Percentiles rank a stretch among this genome's conserved stretches.
phyloP scores from a whole-genome alignment of 495 filamentous ascomycete genomes.

The Cairneyella variabilis region DNA sequence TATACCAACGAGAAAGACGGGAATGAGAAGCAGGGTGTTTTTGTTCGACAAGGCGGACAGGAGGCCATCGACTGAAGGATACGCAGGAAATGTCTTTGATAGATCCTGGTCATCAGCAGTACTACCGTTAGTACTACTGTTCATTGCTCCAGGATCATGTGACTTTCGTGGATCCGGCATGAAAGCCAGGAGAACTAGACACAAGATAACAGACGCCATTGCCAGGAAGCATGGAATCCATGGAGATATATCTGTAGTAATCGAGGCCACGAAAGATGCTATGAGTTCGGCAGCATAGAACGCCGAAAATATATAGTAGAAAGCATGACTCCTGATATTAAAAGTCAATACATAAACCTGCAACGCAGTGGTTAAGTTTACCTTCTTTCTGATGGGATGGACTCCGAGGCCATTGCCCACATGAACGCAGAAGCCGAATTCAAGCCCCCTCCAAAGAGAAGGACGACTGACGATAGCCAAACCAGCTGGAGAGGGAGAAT shows the following conservation, averaged over 20 bases:
- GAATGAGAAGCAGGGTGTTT: slow-evolving; percentile 16
- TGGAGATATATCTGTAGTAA: slow-evolving; percentile 24
- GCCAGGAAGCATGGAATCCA: slow-evolving; percentile 22
- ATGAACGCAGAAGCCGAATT: slow-evolving; percentile 24
- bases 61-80: slow-evolving; percentile 1
- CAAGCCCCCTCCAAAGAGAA: slow-evolving; percentile 24
- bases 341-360: background rate
- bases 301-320: slow-evolving; percentile 28
- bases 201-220: slow-evolving; percentile 13
- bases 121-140: background rate
- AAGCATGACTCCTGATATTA: slow-evolving; percentile 20
- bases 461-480: slow-evolving; percentile 24
- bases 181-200: slow-evolving; percentile 13
- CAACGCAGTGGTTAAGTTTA: background rate
- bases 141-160: background rate
- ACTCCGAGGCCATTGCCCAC: slow-evolving; percentile 26
- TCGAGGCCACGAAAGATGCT: slow-evolving; percentile 16
- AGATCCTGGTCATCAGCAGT: no score
- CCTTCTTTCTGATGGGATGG: slow-evolving; percentile 18
- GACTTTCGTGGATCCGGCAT: slow-evolving; percentile 9
- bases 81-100: background rate
- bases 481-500: slow-evolving; percentile 16
- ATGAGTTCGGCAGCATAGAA: slow-evolving; percentile 25
- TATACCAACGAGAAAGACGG: slow-evolving; percentile 23
- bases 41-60: background rate